phyloP scores from a whole-genome alignment of 208 protist genomes.

The Trypanosoma avium region DNA sequence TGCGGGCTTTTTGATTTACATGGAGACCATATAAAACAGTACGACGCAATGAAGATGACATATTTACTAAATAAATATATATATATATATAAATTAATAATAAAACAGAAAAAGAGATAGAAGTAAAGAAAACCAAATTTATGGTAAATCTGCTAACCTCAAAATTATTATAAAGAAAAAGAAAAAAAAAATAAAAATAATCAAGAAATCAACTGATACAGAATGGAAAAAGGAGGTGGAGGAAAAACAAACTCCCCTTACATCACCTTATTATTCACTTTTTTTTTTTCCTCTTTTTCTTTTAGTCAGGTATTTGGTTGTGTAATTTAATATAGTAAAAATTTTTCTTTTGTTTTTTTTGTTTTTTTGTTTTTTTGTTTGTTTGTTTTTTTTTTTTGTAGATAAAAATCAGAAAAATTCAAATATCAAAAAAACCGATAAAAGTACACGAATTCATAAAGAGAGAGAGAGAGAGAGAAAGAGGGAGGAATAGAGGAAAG shows the following conservation, averaged over 20 bases:
- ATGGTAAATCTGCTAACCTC: too few relatives aligned
- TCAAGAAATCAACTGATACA: too few relatives aligned
- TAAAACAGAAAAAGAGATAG: too few relatives aligned
- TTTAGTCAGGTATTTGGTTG: not conserved
- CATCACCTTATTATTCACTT: too few relatives aligned
- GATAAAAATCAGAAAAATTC: constrained; percentile 5
- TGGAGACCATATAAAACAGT: constrained; percentile 89
- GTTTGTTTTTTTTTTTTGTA: not conserved
- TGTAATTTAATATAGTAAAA: not conserved
- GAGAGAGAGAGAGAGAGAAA: constrained; percentile 9
- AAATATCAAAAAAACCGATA: not conserved
- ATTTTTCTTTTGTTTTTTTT: not conserved
- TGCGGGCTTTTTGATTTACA: constrained; percentile 86
- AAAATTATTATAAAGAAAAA: too few relatives aligned
- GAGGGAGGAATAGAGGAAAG: constrained; percentile 4
- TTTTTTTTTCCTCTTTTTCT: not conserved
- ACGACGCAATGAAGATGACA: constrained; percentile 35
- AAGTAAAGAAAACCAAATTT: too few relatives aligned
- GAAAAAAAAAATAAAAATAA: too few relatives aligned
- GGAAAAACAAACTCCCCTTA: too few relatives aligned
- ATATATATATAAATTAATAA: too few relatives aligned
- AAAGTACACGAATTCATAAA: not conserved
- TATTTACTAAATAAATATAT: too few relatives aligned
- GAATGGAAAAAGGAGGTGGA: too few relatives aligned
- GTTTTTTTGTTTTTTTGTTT: not conserved